Percentiles rank a stretch among this genome's conserved stretches.
These are phyloP conservation scores for Paramecium bursaria DNA, from an alignment of 73 alveolate genomes.

Conservation along the genomic window DNA sequence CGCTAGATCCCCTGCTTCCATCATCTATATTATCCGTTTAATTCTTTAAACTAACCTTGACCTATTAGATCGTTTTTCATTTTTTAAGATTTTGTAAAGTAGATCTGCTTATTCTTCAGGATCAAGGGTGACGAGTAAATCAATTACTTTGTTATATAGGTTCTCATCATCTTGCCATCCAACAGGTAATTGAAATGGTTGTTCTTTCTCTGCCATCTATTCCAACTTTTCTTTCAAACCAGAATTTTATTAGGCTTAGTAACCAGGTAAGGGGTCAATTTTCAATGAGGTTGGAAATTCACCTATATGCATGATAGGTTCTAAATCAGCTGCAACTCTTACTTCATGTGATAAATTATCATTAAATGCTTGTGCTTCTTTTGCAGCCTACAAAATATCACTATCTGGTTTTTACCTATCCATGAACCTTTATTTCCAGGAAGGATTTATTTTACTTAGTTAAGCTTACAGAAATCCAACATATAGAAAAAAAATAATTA, in stretches of 20 bases:
- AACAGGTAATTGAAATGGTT: constrained; percentile 18
- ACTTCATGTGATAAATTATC: constrained; percentile 49
- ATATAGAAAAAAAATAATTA: too few relatives aligned
- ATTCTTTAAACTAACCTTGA: constrained; percentile 21
- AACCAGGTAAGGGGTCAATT: constrained; percentile 26
- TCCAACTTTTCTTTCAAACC: constrained; percentile 8
- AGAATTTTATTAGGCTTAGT: too few relatives aligned
- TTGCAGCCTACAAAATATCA: constrained; percentile 35
- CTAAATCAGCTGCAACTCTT: constrained; percentile 28
- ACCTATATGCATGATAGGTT: constrained; percentile 33
- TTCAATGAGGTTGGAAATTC: constrained; percentile 47
- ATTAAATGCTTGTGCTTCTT: constrained; percentile 25
- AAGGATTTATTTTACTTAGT: too few relatives aligned
- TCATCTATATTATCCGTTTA: not conserved
- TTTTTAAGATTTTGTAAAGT: constrained; percentile 14
- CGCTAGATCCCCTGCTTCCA: not conserved
- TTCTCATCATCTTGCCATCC: constrained; percentile 62
- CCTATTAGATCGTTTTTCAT: constrained; percentile 55
- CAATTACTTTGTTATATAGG: constrained; percentile 15
- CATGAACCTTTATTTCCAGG: constrained; percentile 52
- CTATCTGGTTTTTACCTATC: constrained; percentile 19
- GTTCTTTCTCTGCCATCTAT: constrained; percentile 26
- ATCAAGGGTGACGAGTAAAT: not conserved
- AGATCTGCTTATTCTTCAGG: constrained; percentile 40
- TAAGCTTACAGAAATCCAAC: too few relatives aligned